Evolutionary conservation across 2,329 filamentous ascomycete species (phyloP).

Genomic region (Fusarium incarnatum): DNA sequence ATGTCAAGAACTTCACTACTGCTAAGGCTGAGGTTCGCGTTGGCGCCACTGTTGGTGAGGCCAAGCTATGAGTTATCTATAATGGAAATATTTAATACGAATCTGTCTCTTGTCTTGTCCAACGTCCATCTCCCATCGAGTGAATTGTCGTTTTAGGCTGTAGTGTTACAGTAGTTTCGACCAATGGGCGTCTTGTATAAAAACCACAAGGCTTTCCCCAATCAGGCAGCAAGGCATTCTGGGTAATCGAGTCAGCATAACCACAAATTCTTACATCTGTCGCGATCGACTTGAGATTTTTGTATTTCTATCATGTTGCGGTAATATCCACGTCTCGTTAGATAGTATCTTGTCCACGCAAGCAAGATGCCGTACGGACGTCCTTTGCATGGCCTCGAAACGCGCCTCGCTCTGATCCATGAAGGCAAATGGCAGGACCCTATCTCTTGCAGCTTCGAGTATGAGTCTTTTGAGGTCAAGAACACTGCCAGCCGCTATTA

Average conservation of each 20-base stretch:
- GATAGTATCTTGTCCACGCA: too few relatives aligned
- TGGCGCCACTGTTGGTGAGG: not conserved
- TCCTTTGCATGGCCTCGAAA: not conserved
- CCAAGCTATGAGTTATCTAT: not conserved
- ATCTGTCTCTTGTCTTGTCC: too few relatives aligned
- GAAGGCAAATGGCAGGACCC: not conserved
- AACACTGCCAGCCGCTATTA: not conserved
- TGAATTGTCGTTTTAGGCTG: too few relatives aligned
- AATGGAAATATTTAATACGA: too few relatives aligned
- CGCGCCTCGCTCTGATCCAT: not conserved
- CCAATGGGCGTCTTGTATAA: not conserved
- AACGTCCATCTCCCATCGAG: rapidly evolving
- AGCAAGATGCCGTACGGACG: not conserved
- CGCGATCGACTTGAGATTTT: too few relatives aligned
- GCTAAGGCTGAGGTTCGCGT: not conserved
- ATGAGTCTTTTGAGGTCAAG: not conserved
- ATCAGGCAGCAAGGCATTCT: not conserved
- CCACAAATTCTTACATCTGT: too few relatives aligned
- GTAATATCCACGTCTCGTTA: too few relatives aligned
- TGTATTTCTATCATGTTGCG: too few relatives aligned
- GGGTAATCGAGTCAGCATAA: not conserved
- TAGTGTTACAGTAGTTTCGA: rapidly evolving
- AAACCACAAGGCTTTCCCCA: not conserved
- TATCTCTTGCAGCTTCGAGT: not conserved
- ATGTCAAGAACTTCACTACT: constrained; percentile 23